These are phyloP conservation scores for Diaporthe sp. DNA, from an alignment of 2,329 filamentous ascomycete genomes.

Conservation along the genomic window DNA sequence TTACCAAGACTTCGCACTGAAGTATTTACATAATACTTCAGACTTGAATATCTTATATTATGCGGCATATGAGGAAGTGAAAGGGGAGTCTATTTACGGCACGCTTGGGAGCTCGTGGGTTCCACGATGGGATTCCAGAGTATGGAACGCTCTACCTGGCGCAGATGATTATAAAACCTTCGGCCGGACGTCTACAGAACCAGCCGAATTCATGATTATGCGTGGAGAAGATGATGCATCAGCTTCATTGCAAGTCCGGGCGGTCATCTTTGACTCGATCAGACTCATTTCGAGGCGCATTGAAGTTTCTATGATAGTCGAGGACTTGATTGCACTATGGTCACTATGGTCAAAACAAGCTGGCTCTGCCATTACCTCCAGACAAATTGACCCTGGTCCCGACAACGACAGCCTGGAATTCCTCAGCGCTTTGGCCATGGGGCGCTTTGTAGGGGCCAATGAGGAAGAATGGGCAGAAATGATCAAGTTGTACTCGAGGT, in stretches of 20 bases:
- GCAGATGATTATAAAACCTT: not conserved
- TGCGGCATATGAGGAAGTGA: not conserved
- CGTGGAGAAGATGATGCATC: not conserved
- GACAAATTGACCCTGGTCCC: not conserved
- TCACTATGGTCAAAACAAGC: not conserved
- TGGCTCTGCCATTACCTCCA: no score
- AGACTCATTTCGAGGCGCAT: not conserved
- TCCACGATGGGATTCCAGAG: not conserved
- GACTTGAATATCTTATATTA: not conserved
- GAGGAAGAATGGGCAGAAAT: not conserved
- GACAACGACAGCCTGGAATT: not conserved
- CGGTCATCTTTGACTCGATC: not conserved
- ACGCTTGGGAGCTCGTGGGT: not conserved
- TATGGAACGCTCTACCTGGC: rapidly evolving
- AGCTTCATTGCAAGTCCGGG: not conserved
- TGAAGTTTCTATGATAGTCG: no score
- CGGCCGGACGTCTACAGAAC: not conserved
- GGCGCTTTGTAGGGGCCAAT: rapidly evolving
- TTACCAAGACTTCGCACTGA: not conserved
- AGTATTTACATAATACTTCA: not conserved
- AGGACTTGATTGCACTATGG: not conserved
- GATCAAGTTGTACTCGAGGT: not conserved
- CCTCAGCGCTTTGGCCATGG: not conserved
- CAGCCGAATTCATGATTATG: not conserved
- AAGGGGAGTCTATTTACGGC: rapidly evolving